Conservation (phyloP, 2,329 filamentous ascomycete species). For the Aquanectria penicillioides region DNA sequence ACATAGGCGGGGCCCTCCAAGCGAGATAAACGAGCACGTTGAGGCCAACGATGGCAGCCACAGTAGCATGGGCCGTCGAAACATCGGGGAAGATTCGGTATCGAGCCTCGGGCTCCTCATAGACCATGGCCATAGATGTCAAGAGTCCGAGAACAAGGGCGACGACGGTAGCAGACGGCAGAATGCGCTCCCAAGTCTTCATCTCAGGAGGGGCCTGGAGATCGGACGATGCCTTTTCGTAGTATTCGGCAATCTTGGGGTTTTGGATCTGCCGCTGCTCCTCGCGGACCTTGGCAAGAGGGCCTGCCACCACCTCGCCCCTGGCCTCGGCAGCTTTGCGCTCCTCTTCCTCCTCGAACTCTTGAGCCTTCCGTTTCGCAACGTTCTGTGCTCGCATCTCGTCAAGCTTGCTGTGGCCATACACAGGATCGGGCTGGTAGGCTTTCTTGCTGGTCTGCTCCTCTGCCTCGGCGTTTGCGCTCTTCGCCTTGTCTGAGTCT, state of each 20-base stretch:
- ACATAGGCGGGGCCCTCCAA: conserved; percentile 74
- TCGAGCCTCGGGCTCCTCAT: conserved; percentile 62
- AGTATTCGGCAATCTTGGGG: conserved; percentile 50
- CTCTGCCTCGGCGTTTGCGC: conserved; percentile 30
- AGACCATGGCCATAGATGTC: conserved; percentile 57
- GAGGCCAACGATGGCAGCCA: conserved; percentile 67
- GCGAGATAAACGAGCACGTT: conserved; percentile 67
- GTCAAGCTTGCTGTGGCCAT: conserved; percentile 67
- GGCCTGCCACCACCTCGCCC: conserved; percentile 49
- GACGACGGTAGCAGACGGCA: conserved; percentile 63
- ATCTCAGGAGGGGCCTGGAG: conserved; percentile 63
- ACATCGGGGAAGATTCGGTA: conserved; percentile 68
- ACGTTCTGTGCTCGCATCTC: conserved; percentile 64
- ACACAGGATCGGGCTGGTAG: conserved; percentile 59
- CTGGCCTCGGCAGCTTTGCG: conserved; percentile 54
- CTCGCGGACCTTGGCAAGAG: conserved; percentile 53
- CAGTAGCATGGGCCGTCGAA: conserved; percentile 70
- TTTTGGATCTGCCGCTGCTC: conserved; percentile 52
- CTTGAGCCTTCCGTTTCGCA: conserved; percentile 59
- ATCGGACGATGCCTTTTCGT: conserved; percentile 59
- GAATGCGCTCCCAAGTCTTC: conserved; percentile 60
- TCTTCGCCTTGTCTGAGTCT: conserved; percentile 34
- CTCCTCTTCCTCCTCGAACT: conserved; percentile 55
- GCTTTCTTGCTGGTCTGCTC: conserved; percentile 37
- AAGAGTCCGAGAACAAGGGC: conserved; percentile 56